Base-by-base conservation (phyloP, 352 stramenopile species). In the Globisporangium emineosum region DNA sequence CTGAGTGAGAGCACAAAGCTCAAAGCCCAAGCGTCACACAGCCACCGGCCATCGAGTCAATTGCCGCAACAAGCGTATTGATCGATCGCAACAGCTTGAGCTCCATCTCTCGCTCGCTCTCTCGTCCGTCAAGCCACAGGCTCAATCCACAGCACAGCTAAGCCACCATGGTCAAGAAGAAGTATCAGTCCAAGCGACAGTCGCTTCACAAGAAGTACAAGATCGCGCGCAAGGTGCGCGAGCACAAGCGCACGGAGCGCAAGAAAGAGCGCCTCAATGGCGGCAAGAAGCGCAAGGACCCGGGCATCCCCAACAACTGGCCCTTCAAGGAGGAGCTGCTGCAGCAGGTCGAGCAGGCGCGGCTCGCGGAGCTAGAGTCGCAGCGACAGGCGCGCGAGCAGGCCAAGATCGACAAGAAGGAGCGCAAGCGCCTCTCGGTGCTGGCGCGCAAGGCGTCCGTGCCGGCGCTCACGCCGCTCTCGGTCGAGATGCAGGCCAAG, bases 191-290 rank as follows among this genome's bases (percentile, higher is more conserved):
- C 29, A 99, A 99, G 77, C 87, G 97, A 51, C 86, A 94, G 60
- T 96, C 97, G 54, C 88, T 99, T 54, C 97, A 99, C 80, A 97
- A 99, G 86, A 99, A 99, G 81, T 99, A 99, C 87, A 99, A 99
- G 78, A 96, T 97, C 71, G 79, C 86, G 45, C 86, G 85, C 66
- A 96, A 94, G 71, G 86, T 94, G 73, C 79, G 81, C 60, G 95
- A 99, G 80, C 97, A 98, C 70, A 91, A 98, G 72, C 90, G 97
- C 30, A 91, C 98, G 76, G 86, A 97, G 67, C 91, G 93, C 53
- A 98, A 99, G 79, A 81, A 96, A 62, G 91, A 94, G 32, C 93
- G 91, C 49, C 68, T 90, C 25, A 88, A 88, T 49, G 81, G 85
- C 45, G 75, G 91, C 69, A 97, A 98, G 72, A 97, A 97, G 79